Evolutionary conservation across 805 yeast genomes (phyloP), one percentile per base, ranked within the genome.

Genomic region (Dipodascus albidus): DNA sequence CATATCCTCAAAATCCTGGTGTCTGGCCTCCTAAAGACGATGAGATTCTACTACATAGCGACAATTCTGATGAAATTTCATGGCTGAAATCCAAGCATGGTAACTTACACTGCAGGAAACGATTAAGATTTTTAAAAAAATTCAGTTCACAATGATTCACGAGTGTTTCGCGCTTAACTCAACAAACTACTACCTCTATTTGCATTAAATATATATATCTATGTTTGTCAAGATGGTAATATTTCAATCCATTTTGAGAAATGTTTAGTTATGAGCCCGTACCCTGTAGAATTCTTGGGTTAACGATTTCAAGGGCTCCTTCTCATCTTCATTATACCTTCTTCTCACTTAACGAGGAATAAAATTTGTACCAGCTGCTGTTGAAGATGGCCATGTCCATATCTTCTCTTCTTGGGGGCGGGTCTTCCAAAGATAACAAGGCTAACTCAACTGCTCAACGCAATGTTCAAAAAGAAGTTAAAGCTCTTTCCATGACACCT

Each of bases 391-490:
- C 33, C 33, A 52, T 52, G 54, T 52, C 54, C 4, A 52, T 52
- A 33, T 52, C 53, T 23, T 33, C 53, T 9, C 24, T 50, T 41
- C 48, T 50, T 19, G 53, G 53, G n/a, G 50, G 33, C 31, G 21
- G 20, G 27, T 23, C 53, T 11, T n/a, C 48, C 23, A 31, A 50
- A 23, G 35, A 11, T 11, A 27, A 27, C 9, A 6, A 6, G 11
- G 33, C 6, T 6, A 27, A 6, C 11, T 11, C 6, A 6, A 6
- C 33, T 6, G 33, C 6, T 6, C 6, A 27, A 11, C 9, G 33
- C 33, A 27, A 6, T 11, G 33, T 6, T 6, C 33, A 27, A 11
- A 6, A 27, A 6, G 33, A 11, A 27, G 33, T 11, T 27, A 6
- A 6, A 27, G 33, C 33, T 6, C 11, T 11, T 27, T 27, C 33